Conservation (phyloP, 2,329 filamentous ascomycete genomes). For the Botryotinia calthae region DNA sequence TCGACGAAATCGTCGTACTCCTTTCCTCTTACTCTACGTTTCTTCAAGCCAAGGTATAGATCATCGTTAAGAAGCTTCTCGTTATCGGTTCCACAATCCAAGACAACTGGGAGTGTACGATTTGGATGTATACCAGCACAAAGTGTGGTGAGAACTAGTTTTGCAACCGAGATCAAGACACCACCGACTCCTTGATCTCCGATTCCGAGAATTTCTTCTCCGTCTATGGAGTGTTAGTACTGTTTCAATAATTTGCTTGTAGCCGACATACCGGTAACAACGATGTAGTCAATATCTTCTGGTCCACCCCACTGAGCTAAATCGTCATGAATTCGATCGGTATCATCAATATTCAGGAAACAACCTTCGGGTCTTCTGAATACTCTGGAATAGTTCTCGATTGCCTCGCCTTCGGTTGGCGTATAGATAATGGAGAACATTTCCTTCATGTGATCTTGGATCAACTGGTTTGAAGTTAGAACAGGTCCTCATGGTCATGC, state of each 20-base stretch:
- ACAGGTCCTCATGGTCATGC: not conserved
- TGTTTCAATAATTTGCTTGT: constrained; percentile 39
- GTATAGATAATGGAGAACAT: constrained; percentile 94
- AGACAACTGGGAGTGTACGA: constrained; percentile 72
- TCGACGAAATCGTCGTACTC: constrained; percentile 77
- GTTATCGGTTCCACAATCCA: constrained; percentile 87
- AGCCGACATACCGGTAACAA: constrained; percentile 67
- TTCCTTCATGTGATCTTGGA: constrained; percentile 75
- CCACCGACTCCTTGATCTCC: constrained; percentile 86
- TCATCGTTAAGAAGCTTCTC: constrained; percentile 70
- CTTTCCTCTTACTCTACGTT: constrained; percentile 65
- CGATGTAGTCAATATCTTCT: constrained; percentile 84
- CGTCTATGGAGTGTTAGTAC: constrained; percentile 43
- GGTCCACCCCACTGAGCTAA: constrained; percentile 65
- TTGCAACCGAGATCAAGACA: constrained; percentile 80
- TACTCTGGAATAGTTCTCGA: constrained; percentile 75
- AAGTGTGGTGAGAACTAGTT: constrained; percentile 76
- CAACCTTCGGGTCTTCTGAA: constrained; percentile 79
- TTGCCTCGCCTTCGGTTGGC: constrained; percentile 85
- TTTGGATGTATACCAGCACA: constrained; percentile 85
- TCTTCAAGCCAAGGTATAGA: constrained; percentile 72
- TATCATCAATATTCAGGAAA: constrained; percentile 71
- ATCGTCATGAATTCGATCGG: constrained; percentile 62
- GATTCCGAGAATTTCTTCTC: constrained; percentile 77
- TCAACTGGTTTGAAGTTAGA: constrained; percentile 49